A percentile compares a stretch with the other conserved stretches of the same genome.
Conservation (phyloP, 352 stramenopile genomes). For the Phytopythium boreale region DNA sequence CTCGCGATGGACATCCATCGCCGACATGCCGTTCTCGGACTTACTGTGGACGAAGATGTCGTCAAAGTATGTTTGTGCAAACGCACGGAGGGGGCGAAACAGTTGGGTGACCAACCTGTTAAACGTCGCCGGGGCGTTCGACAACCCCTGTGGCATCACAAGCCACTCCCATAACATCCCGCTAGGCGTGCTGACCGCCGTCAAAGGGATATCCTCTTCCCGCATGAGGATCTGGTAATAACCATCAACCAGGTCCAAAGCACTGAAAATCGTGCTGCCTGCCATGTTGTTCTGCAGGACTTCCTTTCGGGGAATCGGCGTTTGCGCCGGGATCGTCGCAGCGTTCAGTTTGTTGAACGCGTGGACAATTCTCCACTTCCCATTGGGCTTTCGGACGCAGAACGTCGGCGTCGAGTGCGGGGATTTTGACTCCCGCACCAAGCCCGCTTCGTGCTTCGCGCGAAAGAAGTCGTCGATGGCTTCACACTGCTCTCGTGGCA, state of each 20-base stretch:
- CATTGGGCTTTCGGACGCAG: no score
- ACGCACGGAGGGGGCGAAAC: slow-evolving; percentile 6
- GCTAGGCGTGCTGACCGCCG: slow-evolving; percentile 20
- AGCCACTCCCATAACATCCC: slow-evolving; percentile 33
- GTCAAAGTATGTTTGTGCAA: slow-evolving; percentile 27
- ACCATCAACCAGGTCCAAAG: background rate
- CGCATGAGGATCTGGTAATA: slow-evolving; percentile 15
- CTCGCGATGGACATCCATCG: slow-evolving; percentile 9
- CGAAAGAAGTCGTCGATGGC: no score
- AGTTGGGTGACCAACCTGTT: slow-evolving; percentile 20
- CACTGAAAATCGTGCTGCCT: no score
- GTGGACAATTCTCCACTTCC: no score
- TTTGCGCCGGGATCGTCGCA: no score
- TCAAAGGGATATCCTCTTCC: slow-evolving; percentile 18
- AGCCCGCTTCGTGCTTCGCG: no score
- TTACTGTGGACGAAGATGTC: slow-evolving; percentile 28
- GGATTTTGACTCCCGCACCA: no score
- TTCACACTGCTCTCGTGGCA: background rate
- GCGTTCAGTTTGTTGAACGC: no score
- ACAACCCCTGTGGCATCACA: slow-evolving; percentile 22
- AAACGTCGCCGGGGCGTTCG: slow-evolving; percentile 20
- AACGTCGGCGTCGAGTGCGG: no score
- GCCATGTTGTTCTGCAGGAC: no score
- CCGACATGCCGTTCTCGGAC: no score
- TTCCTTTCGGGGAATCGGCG: no score